Evolutionary conservation across 169 alveolate species (phyloP), one percentile per base, ranked within the genome.

Genomic region (Plasmodium blacklocki): DNA sequence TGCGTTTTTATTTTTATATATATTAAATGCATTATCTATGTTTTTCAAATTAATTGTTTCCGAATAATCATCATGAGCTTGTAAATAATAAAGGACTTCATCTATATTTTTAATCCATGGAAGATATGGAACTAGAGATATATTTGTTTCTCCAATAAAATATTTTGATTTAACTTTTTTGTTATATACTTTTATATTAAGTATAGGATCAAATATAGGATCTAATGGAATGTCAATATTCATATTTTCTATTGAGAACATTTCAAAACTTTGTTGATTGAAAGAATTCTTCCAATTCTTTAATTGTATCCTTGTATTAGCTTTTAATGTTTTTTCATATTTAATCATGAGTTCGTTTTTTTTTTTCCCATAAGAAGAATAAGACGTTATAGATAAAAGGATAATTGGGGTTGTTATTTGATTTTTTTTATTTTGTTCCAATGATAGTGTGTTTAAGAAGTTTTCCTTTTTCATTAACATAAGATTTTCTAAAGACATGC

Each of bases 161-260:
- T 93, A 89, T 56, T 93, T 91, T 29, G 93, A 93, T 73, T 95
- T 94, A 19, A 86, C 29, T 72, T 88, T 75, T 18, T 94, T 89
- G 70, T 95, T 95, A 71, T 92, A 95, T 15, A 95, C 96, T 68
- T 90, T 88, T n/a, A 95, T 88, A 64, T 95, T 95, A 45, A 97
- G 87, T 56, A 73, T 93, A 7, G 98, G 98, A 88, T 97, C 98
- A 86, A 78, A 96, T 18, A 97, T 73, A 6, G 97, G 97, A 58
- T 95, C 97, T 21, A 94, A 76, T 14, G 98, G 98, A 45, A 95
- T 71, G 92, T 94, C 94, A 58, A 96, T 92, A 12, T 94, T 93
- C 21, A 94, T 58, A 32, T 93, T 50, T 43, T 88, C 95, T 39
- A 94, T 95, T 23, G 95, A 90, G 52, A 96, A 95, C 83, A 97